These are phyloP conservation scores for Salvia sclarea DNA, from an alignment of 305 asterid genomes.

Conservation along the genomic window DNA sequence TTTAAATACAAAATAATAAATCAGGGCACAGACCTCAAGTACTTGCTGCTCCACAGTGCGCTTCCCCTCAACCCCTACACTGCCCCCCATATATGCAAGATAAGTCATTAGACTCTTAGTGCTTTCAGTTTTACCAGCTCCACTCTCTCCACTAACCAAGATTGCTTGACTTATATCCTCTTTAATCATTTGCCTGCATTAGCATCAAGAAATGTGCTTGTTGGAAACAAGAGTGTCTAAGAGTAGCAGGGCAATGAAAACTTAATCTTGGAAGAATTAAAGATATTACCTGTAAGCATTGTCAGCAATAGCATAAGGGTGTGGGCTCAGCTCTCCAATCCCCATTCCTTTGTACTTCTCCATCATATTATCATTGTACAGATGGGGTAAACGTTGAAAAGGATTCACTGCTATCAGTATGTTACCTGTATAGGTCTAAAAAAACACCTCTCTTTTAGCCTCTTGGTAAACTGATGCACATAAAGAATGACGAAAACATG, in stretches of 20 bases:
- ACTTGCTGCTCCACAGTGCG: conserved; percentile 79
- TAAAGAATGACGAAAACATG: conserved; percentile 18
- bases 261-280: conserved; percentile 28
- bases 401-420: conserved; percentile 90
- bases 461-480: conserved; percentile 18
- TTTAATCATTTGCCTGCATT: conserved; percentile 70
- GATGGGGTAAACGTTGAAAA: conserved; percentile 66
- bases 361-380: conserved; percentile 65
- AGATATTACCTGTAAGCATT: conserved; percentile 67
- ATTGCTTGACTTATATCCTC: conserved; percentile 74
- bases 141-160: conserved; percentile 92
- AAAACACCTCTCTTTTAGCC: conserved; percentile 30
- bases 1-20: not conserved
- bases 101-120: conserved; percentile 79
- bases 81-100: conserved; percentile 87
- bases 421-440: conserved; percentile 82
- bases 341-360: conserved; percentile 68
- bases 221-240: conserved; percentile 28
- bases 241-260: conserved; percentile 19
- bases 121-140: conserved; percentile 91
- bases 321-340: conserved; percentile 77
- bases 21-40: conserved; percentile 63
- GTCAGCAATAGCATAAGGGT: conserved; percentile 75
- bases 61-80: conserved; percentile 58
- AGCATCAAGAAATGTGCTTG: conserved; percentile 25